These are phyloP conservation scores for Citrus unshiu DNA, from an alignment of 345 rosid species.

Conservation along the genomic window DNA sequence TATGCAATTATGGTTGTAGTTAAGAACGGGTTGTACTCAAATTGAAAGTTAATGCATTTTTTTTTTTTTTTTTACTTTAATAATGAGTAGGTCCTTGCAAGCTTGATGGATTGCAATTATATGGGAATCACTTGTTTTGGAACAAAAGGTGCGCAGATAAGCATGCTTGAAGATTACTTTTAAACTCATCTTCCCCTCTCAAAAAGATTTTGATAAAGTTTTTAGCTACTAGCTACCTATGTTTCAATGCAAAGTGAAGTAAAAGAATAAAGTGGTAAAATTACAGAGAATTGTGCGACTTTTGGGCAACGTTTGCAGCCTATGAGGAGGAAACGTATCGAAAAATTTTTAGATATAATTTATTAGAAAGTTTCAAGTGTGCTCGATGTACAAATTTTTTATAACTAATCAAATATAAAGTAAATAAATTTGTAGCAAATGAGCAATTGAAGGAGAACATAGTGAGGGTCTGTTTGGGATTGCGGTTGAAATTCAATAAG, in stretches of 20 bases:
- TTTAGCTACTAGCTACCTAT: background rate
- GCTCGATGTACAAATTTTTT: too few species aligned
- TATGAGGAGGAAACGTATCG: too few species aligned
- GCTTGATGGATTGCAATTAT: background rate
- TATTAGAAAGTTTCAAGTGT: too few species aligned
- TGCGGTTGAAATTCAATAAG: too few species aligned
- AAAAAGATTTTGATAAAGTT: background rate
- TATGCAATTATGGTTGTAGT: slow-evolving; percentile 25
- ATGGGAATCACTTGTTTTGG: background rate
- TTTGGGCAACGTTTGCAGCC: background rate
- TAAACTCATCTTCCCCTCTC: background rate
- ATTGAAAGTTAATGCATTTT: background rate
- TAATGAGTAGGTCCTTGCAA: background rate
- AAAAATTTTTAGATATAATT: too few species aligned
- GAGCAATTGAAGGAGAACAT: too few species aligned
- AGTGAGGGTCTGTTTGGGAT: too few species aligned
- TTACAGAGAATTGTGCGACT: background rate
- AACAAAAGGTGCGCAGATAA: background rate
- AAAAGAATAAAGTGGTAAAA: background rate
- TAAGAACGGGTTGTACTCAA: slow-evolving; percentile 25
- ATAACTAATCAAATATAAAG: too few species aligned
- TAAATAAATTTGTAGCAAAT: too few species aligned
- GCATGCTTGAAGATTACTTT: background rate
- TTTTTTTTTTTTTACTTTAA: background rate
- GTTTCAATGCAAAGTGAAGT: background rate